These are phyloP conservation scores for Pichia sporocuriosa DNA, from an alignment of 805 yeast genomes.

Conservation along the genomic window DNA sequence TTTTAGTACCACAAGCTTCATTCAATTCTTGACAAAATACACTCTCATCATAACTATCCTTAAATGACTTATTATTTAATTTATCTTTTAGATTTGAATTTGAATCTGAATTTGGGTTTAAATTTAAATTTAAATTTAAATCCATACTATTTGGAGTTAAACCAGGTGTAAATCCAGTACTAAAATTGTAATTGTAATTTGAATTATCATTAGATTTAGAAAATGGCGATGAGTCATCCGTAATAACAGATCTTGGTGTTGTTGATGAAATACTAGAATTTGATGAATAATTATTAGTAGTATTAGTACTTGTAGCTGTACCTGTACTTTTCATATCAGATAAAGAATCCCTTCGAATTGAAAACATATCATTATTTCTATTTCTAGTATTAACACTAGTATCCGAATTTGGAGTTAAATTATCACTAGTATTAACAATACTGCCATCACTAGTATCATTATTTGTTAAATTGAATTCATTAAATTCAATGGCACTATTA, in stretches of 20 bases:
- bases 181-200: too few relatives aligned
- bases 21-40: slow-evolving; percentile 73
- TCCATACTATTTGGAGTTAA: too few relatives aligned
- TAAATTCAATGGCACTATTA: neutral
- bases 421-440: slow-evolving; percentile 8
- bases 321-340: slow-evolving; percentile 9
- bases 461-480: neutral
- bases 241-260: slow-evolving; percentile 2
- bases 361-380: neutral
- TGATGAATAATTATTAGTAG: slow-evolving; percentile 2
- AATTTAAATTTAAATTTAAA: too few relatives aligned
- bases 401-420: too few relatives aligned
- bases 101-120: too few relatives aligned
- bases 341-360: slow-evolving; percentile 2
- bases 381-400: too few relatives aligned
- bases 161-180: too few relatives aligned
- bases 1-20: slow-evolving; percentile 77
- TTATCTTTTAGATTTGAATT: slow-evolving; percentile 1
- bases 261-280: slow-evolving; percentile 10
- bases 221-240: neutral
- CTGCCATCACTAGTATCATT: too few relatives aligned
- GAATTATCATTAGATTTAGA: neutral
- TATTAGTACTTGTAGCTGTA: too few relatives aligned
- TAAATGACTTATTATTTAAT: slow-evolving; percentile 19
- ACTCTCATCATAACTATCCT: slow-evolving; percentile 55